phyloP scores from a whole-genome alignment of 225 moss, liverwort and hornwort species.

The Rhytidiadelphus loreus region DNA sequence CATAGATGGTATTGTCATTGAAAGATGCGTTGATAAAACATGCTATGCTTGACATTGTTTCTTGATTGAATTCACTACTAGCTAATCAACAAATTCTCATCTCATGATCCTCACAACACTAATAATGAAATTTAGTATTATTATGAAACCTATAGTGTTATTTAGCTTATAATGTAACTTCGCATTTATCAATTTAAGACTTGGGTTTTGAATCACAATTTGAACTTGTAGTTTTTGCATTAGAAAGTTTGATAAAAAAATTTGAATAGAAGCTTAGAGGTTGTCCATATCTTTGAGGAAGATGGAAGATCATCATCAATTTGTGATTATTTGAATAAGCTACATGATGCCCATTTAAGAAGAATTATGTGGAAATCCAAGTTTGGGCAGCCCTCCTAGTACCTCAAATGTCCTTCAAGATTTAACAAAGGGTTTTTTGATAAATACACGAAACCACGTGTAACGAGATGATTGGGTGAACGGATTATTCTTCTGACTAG shows the following conservation, averaged over 20 bases:
- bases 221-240: neutral
- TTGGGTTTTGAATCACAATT: neutral
- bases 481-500: neutral
- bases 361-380: too few species aligned
- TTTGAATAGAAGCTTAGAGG: neutral
- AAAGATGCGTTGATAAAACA: neutral
- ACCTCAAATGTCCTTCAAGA: neutral
- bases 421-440: too few species aligned
- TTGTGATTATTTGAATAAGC: neutral
- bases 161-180: fast-evolving
- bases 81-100: fast-evolving
- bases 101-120: neutral
- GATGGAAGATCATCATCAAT: fast-evolving
- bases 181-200: neutral
- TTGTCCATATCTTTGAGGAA: fast-evolving
- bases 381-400: neutral
- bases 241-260: neutral
- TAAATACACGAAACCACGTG: neutral
- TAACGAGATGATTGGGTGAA: neutral
- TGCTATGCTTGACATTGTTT: neutral
- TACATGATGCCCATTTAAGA: too few species aligned
- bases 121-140: neutral
- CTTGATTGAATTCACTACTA: fast-evolving
- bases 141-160: neutral
- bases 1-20: neutral